A percentile compares a stretch with the other conserved stretches of the same genome.
These are phyloP conservation scores for Schizochytrium sp. DNA, from an alignment of 108 stramenopile species.

Conservation along the genomic window DNA sequence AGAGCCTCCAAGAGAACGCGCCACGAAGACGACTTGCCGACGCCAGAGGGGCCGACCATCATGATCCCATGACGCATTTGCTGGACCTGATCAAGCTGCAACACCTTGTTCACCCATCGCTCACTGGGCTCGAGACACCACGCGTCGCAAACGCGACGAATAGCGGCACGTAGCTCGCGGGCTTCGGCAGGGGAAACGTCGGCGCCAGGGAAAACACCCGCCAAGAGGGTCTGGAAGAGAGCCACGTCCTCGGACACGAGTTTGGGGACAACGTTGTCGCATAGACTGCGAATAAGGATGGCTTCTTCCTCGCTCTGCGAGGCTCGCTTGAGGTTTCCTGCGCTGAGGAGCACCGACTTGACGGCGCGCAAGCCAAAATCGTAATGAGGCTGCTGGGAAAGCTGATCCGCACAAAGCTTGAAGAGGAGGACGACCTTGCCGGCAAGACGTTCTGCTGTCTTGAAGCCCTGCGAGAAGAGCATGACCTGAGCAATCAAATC, in stretches of 20 bases:
- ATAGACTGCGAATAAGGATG: constrained; percentile 76
- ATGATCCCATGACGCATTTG: constrained; percentile 91
- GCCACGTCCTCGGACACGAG: constrained; percentile 78
- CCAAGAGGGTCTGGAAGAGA: constrained; percentile 68
- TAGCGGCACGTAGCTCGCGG: neutral
- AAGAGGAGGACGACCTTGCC: constrained; percentile 85
- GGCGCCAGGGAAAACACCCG: constrained; percentile 71
- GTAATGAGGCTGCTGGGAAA: constrained; percentile 89
- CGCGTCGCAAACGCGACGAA: neutral
- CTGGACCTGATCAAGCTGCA: constrained; percentile 86
- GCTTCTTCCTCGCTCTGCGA: constrained; percentile 59
- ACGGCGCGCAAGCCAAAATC: constrained; percentile 96
- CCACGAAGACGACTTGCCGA: constrained; percentile 68
- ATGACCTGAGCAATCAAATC: constrained; percentile 95
- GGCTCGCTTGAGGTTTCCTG: constrained; percentile 36
- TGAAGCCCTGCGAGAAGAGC: constrained; percentile 96
- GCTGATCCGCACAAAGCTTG: constrained; percentile 72
- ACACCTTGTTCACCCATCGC: constrained; percentile 80
- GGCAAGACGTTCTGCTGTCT: constrained; percentile 79
- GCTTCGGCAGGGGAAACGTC: neutral
- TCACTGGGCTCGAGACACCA: constrained; percentile 22
- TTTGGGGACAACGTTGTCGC: constrained; percentile 92
- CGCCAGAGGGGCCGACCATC: constrained; percentile 83
- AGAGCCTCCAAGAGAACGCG: constrained; percentile 65
- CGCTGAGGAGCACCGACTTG: constrained; percentile 49